Base-by-base conservation (phyloP, 1,139 yeast species). In the Suhomyces choctaworum region DNA sequence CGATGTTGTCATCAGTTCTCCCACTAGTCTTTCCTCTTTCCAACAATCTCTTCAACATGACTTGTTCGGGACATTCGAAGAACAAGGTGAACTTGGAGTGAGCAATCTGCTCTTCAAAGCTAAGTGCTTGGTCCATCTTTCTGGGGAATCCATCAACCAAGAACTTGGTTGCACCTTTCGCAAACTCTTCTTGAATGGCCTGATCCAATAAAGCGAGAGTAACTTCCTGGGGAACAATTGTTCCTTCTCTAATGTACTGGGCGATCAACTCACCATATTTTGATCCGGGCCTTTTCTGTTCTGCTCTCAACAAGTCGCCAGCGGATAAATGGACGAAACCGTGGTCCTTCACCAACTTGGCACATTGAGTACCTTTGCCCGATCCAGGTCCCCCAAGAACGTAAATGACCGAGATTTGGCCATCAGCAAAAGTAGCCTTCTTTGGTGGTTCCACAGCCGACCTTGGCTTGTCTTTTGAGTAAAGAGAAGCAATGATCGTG, bases 311-410 rank as follows among this genome's bases (percentile, higher is more conserved):
- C 52, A 92, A 75, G 59, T 92, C 98, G 30, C 98, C 98, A 12
- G 98, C 98, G 22, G 95, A 82, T 35, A 92, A 68, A 58, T 92
- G 98, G 25, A 85, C 80, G 58, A 90, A 92, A 10, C 84, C 82
- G 56, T 78, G 84, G 51, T 89, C 87, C 14, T 73, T 64, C 28
- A 92, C 97, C 40, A 92, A 72, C 52, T 78, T 84, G 27, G 82
- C 85, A 66, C 97, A 88, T 63, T 92, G 98, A 2, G 98, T 92
- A 39, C 98, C 98, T 58, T 92, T 92, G 26, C 98, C 98, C 12
- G 96, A 83, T 11, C 98, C 97, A 3, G 90, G 90, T 2, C 90
- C 88, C 22, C 95, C 95, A 25, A 92, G 76, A 6, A 92, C 96
- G 58, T 87, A 92, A 19, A 92, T 74, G 6, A 92, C 96, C 21